Base-by-base conservation (phyloP, 192 early-diverging fungal genomes). In the Coemansia sp. region DNA sequence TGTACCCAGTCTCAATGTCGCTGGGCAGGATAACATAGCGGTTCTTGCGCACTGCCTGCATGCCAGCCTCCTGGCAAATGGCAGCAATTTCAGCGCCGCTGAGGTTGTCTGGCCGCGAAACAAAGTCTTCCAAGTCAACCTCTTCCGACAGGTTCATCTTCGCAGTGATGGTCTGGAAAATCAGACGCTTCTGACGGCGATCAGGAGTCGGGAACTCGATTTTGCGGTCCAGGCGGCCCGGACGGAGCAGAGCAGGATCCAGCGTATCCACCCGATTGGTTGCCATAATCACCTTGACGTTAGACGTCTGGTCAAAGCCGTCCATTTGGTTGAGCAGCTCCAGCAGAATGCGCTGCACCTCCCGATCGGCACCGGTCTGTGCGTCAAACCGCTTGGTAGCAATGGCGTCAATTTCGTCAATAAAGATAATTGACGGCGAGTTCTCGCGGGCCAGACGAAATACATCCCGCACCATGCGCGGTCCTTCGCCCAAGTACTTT, bases 261-360 rank as follows among this genome's bases (percentile, higher is more conserved):
- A 99, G 76, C 3, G 95, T 95, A 62, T 99, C 97, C 32, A 93
- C 94, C 64, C 94, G 90, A 81, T 99, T 99, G 19, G 95, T 99
- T 1, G 97, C 97, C 97, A 99, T 98, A 58, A 99, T 99, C 22
- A 98, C 97, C 85, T 99, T 99, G 67, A 99, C 94, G 75, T 98
- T 96, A 10, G 91, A 92, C 12, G 94, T 93, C 72, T 95, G 94
- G 72, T 99, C 97, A 70, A 99, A 99, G 27, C 97, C 97, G 75
- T 99, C 97, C 90, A 99, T 94, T 79, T 99, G 97, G 83, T 97
- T 99, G 65, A 99, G 82, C 57, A 99, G 86, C 80, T 99, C 95
- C 6, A 99, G 83, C 38, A 99, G 83, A 68, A 96, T 97, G 80
- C 97, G 90, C 76, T 99, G 97, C 32, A 99, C 95, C 85, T 99